These are phyloP conservation scores for Stropharia rugosoannulata DNA, from an alignment of 768 basidiomycete species.

Conservation along the genomic window DNA sequence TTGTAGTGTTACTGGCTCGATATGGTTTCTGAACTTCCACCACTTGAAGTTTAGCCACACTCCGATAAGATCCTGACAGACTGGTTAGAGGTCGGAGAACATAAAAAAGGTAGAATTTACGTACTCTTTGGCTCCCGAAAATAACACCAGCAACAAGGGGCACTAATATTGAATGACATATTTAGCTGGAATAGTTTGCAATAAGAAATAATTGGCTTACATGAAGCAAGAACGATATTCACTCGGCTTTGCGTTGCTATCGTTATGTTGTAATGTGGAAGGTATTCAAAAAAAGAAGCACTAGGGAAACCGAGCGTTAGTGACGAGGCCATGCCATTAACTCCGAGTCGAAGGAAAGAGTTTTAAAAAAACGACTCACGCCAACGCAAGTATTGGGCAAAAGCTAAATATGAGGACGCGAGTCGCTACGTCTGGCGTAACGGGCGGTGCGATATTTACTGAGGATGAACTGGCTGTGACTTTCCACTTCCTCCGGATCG, in stretches of 20 bases:
- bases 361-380: neutral
- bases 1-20: too few relatives aligned
- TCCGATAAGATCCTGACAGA: neutral
- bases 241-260: neutral
- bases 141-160: neutral
- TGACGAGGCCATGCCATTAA: too few relatives aligned
- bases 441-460: neutral
- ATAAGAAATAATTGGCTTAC: neutral
- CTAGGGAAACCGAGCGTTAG: neutral
- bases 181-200: neutral
- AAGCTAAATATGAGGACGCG: constrained; percentile 2
- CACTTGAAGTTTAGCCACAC: neutral
- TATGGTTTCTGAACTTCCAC: too few relatives aligned
- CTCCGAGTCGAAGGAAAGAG: too few relatives aligned
- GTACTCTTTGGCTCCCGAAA: constrained; percentile 1
- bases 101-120: neutral
- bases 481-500: neutral
- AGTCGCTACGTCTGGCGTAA: neutral
- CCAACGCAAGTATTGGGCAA: neutral
- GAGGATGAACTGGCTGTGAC: too few relatives aligned
- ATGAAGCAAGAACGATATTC: neutral
- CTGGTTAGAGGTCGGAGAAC: neutral
- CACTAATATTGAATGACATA: neutral
- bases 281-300: neutral
- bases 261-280: neutral